Conservation (phyloP, 2,329 filamentous ascomycete species). For the Fusarium bulbicola region DNA sequence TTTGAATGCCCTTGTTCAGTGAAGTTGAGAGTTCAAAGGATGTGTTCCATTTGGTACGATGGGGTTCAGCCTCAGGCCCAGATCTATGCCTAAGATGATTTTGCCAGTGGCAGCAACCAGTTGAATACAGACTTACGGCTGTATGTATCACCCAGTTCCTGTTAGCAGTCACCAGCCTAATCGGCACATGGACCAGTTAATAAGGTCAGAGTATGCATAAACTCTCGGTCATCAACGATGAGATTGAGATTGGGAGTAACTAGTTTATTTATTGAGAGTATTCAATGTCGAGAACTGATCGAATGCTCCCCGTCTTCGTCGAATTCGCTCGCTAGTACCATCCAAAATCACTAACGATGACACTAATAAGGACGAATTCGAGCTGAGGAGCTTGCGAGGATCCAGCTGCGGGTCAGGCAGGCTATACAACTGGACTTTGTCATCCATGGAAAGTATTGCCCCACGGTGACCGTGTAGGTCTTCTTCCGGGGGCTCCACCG, state of each 20-base stretch:
- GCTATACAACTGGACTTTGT: no score
- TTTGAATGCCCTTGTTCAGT: neutral
- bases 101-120: neutral
- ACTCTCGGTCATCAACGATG: fast-evolving
- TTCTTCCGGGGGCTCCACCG: neutral
- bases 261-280: no score
- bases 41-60: fast-evolving
- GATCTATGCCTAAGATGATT: fast-evolving
- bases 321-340: neutral
- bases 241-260: no score
- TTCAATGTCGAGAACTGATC: fast-evolving
- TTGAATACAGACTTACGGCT: fast-evolving
- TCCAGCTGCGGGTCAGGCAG: fast-evolving
- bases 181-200: fast-evolving
- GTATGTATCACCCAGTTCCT: fast-evolving
- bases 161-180: fast-evolving
- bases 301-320: fast-evolving
- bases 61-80: fast-evolving
- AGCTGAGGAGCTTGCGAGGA: fast-evolving
- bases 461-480: fast-evolving
- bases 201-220: fast-evolving
- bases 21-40: fast-evolving
- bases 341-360: neutral
- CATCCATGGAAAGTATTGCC: neutral
- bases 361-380: neutral